Conservation (phyloP, 2,329 filamentous ascomycete genomes). For the Talaromyces islandicus region DNA sequence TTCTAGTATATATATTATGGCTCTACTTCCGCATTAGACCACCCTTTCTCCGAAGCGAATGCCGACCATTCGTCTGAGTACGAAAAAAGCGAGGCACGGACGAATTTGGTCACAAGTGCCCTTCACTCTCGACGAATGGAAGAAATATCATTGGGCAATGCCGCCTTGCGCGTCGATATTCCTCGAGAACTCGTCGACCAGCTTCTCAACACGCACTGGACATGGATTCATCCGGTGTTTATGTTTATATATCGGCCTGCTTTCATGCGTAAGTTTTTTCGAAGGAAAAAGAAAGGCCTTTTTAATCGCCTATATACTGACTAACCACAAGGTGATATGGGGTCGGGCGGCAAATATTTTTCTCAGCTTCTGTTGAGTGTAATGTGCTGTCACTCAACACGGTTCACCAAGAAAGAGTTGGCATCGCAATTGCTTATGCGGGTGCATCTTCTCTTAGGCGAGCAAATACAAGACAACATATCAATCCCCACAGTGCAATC, state of each 20-base stretch:
- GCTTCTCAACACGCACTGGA: slow-evolving; percentile 23
- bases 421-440: neutral
- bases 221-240: slow-evolving; percentile 24
- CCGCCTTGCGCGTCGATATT: slow-evolving; percentile 17
- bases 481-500: slow-evolving; percentile 23
- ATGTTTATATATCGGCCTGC: slow-evolving; percentile 23
- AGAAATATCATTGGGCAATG: neutral
- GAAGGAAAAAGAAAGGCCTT: neutral
- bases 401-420: neutral
- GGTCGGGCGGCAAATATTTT: slow-evolving; percentile 12
- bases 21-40: neutral
- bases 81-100: neutral
- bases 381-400: neutral
- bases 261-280: slow-evolving; percentile 15
- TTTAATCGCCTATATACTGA: neutral
- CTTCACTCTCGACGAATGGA: neutral
- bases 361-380: slow-evolving; percentile 20
- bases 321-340: slow-evolving; percentile 11
- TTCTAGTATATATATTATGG: neutral
- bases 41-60: neutral
- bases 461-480: neutral
- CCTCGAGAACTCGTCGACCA: slow-evolving; percentile 18
- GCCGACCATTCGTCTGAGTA: neutral
- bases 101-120: neutral
- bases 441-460: neutral